phyloP scores from a whole-genome alignment of 306 rosid genomes.

The Ochetophila trinervis region DNA sequence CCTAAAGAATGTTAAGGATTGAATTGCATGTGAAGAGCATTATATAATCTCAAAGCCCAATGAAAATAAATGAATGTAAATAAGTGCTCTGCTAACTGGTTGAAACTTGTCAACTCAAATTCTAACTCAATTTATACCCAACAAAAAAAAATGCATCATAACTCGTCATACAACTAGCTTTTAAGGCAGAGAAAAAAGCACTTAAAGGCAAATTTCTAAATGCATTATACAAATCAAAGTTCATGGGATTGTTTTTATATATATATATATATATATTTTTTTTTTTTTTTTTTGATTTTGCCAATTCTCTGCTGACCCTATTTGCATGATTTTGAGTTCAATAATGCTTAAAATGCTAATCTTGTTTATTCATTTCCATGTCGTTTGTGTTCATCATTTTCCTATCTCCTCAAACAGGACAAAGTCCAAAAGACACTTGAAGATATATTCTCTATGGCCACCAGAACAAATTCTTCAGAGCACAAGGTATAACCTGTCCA shows the following conservation, averaged over 20 bases:
- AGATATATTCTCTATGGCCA: not conserved
- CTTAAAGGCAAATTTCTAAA: no score
- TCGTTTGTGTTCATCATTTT: conserved; percentile 10
- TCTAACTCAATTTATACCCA: not conserved
- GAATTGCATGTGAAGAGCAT: conserved; percentile 5
- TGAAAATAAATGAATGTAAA: no score
- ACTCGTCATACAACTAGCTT: not conserved
- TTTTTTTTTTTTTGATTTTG: no score
- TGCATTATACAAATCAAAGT: not conserved
- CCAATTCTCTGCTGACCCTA: not conserved
- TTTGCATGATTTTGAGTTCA: conserved; percentile 8
- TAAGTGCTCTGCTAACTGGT: not conserved
- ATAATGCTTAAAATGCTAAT: not conserved
- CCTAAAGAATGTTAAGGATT: no score
- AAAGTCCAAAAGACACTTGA: conserved; percentile 1
- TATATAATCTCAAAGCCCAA: not conserved
- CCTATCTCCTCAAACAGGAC: conserved; percentile 11
- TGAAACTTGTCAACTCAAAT: not conserved
- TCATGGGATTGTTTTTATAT: not conserved
- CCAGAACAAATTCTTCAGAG: no score
- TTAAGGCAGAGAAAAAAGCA: no score
- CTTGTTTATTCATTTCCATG: conserved; percentile 9
- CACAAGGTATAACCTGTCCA: no score
- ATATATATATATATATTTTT: no score
- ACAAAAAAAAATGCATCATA: not conserved